Base-by-base conservation (phyloP, 331 rosid genomes). In the Saraca asoca region DNA sequence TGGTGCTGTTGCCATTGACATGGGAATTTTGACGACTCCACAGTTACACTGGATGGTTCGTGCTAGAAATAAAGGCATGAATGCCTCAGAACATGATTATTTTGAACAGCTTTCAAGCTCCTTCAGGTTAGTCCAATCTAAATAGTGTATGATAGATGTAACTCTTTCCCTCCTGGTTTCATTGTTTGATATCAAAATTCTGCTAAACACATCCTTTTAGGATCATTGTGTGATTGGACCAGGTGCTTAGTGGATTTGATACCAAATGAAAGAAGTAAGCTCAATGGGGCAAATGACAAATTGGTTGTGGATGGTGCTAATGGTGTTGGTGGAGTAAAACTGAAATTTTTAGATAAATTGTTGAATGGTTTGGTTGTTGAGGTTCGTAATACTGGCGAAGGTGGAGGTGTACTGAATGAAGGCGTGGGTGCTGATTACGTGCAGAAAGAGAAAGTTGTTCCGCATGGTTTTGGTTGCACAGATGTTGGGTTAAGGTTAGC, bases 1-100 rank as follows among this genome's bases (percentile, higher is more conserved):
- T 69, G 86, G 91, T 58, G 95, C 83, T 1, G 70, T 75, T 74
- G 83, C 90, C 0, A 44, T 68, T 3, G 98, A 90, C 78, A 62
- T 82, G 95, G 96, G 95, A 62, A 71, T 90, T 71, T 78, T 93
- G 73, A 89, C 97, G 2, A 90, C 98, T 58, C 96, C 98, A 0
- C 87, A 86, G 61, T 66, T 90, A 33, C 97, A 93, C 72, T 93
- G 97, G 96, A 90, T 93, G 95, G 98, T 93, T 80, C 88, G 81
- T 7, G 87, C 85, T 16, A 83, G 82, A 74, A 90, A 93, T 79
- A 71, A 70, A 71, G 87, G 91, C 49, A 10, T 52, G 49, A 69
- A 66, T 16, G 88, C 78, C 41, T 78, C 88, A 0, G 91, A 88
- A 78, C 71, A 58, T 48, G 90, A 86, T 81, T 90, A 90, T 78